Evolutionary conservation across 768 basidiomycete genomes (phyloP).

Genomic region (Boletus sp.): DNA sequence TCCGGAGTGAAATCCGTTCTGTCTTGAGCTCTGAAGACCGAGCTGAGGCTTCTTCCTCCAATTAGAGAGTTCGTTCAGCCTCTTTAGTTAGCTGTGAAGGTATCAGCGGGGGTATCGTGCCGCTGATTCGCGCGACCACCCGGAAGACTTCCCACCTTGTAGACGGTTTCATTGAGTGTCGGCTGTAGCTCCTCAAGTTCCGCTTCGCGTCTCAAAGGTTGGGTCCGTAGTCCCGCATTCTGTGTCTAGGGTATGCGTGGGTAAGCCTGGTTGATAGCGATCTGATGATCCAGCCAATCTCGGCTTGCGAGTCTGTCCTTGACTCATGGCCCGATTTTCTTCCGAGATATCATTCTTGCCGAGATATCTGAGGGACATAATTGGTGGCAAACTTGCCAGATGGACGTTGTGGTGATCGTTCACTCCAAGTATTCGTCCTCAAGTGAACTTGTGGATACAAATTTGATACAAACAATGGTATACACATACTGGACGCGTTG

Average conservation of each 20-base stretch:
- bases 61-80: constrained; percentile 50
- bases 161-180: constrained; percentile 35
- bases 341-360: constrained; percentile 41
- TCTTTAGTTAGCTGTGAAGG: constrained; percentile 52
- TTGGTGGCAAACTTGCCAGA: constrained; percentile 17
- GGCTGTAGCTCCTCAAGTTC: constrained; percentile 36
- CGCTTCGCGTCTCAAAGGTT: constrained; percentile 36
- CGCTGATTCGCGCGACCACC: neutral
- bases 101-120: constrained; percentile 5
- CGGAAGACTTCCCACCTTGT: constrained; percentile 31
- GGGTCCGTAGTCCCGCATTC: constrained; percentile 34
- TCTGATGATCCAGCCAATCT: constrained; percentile 27
- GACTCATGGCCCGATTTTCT: constrained; percentile 33
- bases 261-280: constrained; percentile 5
- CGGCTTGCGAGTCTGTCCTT: constrained; percentile 38
- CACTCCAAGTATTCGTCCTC: too few relatives aligned
- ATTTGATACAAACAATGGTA: constrained; percentile 26
- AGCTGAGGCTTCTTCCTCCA: constrained; percentile 51
- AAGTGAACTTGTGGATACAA: too few relatives aligned
- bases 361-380: constrained; percentile 40
- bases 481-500: constrained; percentile 29
- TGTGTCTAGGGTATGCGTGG: constrained; percentile 31
- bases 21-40: constrained; percentile 56
- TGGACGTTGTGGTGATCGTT: constrained; percentile 7
- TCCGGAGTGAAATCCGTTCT: constrained; percentile 51